These are phyloP conservation scores for Verticillium isaacii DNA, from an alignment of 2,329 filamentous ascomycete species.

Conservation along the genomic window DNA sequence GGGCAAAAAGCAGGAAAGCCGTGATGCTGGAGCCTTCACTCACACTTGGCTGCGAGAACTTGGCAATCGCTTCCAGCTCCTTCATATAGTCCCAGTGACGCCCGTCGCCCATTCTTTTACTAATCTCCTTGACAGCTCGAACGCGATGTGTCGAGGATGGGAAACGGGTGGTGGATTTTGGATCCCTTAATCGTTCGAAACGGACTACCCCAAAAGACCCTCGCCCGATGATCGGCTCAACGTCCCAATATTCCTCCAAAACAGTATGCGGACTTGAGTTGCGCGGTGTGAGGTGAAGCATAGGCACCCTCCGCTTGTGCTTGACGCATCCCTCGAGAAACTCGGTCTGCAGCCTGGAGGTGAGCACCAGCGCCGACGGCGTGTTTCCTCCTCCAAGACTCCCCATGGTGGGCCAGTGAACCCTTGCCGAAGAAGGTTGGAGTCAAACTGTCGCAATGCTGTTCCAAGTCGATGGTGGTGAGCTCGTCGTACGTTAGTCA, in stretches of 20 bases:
- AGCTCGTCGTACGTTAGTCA: not conserved
- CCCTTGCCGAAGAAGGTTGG: no score
- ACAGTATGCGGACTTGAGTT: slow-evolving; percentile 5
- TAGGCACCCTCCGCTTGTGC: not conserved
- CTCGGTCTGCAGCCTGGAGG: not conserved
- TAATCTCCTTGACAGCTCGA: slow-evolving; percentile 16
- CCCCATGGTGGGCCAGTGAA: not conserved
- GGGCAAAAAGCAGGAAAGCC: not conserved
- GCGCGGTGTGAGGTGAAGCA: not conserved
- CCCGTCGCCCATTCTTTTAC: slow-evolving; percentile 1
- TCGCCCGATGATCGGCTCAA: slow-evolving; percentile 7
- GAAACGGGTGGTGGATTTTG: not conserved
- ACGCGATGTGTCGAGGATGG: slow-evolving; percentile 1
- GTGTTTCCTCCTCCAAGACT: not conserved
- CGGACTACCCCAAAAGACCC: slow-evolving; percentile 13
- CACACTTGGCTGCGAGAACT: slow-evolving; percentile 14
- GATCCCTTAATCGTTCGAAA: slow-evolving; percentile 6
- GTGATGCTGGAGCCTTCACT: not conserved
- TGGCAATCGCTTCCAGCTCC: slow-evolving; percentile 17
- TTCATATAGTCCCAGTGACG: slow-evolving; percentile 6
- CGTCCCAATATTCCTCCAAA: slow-evolving; percentile 11
- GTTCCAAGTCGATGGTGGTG: no score
- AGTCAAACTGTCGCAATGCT: no score
- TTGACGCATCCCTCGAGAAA: not conserved
- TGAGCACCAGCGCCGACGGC: not conserved